Conservation (phyloP, 1,284 basidiomycete species). For the Trichosporon ovoides region DNA sequence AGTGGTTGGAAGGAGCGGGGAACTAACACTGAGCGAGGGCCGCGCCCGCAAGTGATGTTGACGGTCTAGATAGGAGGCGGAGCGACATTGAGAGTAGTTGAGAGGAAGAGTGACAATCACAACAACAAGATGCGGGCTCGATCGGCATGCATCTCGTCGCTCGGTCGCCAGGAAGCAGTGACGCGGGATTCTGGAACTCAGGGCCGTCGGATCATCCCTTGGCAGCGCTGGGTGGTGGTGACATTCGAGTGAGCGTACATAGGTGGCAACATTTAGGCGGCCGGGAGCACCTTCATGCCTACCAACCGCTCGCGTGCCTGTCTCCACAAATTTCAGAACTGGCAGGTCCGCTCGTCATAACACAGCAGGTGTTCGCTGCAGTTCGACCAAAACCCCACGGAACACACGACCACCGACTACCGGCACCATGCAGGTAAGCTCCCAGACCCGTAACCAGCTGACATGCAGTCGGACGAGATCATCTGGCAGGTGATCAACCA, state of each 20-base stretch:
- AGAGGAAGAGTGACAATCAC: not conserved
- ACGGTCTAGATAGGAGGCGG: slow-evolving; percentile 32
- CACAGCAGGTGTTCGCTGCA: not conserved
- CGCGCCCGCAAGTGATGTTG: slow-evolving; percentile 32
- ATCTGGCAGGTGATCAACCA: slow-evolving; percentile 92
- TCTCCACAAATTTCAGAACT: slow-evolving; percentile 9
- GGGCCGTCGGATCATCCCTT: not conserved
- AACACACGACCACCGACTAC: not conserved
- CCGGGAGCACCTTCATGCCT: not conserved
- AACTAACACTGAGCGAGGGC: slow-evolving; percentile 29
- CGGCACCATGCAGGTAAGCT: slow-evolving; percentile 44
- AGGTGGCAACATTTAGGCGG: not conserved
- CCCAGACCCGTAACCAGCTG: slow-evolving; percentile 8
- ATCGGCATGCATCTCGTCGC: not conserved
- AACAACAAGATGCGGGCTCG: not conserved
- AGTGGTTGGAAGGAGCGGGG: not conserved
- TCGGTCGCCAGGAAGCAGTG: not conserved
- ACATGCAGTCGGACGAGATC: slow-evolving; percentile 78
- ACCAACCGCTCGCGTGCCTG: not conserved
- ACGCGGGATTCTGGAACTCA: not conserved
- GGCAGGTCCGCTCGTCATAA: slow-evolving; percentile 1
- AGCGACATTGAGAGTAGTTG: slow-evolving; percentile 11
- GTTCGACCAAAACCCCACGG: not conserved
- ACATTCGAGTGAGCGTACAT: not conserved
- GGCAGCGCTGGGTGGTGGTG: not conserved